These are phyloP conservation scores for Cutaneotrichosporon daszewskae DNA, from an alignment of 1,284 basidiomycete species.

Conservation along the genomic window DNA sequence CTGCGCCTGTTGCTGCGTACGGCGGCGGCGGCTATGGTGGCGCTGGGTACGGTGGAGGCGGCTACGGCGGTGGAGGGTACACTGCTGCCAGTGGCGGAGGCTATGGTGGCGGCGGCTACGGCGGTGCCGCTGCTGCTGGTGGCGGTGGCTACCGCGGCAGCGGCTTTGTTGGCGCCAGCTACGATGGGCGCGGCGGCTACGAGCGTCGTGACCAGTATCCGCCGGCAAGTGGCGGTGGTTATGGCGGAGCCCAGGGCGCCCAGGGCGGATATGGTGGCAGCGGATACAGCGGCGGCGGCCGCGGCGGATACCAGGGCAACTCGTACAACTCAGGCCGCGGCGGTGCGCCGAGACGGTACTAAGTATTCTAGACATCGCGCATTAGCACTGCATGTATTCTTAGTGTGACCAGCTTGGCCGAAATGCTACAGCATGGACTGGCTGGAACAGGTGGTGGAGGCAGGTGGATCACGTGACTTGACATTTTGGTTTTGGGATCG, in stretches of 20 bases:
- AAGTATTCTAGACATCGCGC: too few species aligned
- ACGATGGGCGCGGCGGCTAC: too few species aligned
- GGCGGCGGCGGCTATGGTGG: slow-evolving; percentile 3
- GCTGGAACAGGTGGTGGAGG: neutral
- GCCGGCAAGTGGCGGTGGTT: slow-evolving; percentile 1
- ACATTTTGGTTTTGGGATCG: neutral
- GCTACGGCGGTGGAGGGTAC: slow-evolving; percentile 47
- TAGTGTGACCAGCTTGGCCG: too few species aligned
- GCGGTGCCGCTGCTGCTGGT: slow-evolving; percentile 20
- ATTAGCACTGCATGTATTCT: too few species aligned
- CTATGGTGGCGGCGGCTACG: slow-evolving; percentile 12
- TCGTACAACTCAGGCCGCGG: neutral
- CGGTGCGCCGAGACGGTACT: neutral
- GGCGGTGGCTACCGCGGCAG: slow-evolving; percentile 21
- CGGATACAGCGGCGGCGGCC: neutral
- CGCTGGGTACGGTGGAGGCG: slow-evolving; percentile 6
- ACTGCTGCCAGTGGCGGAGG: slow-evolving; percentile 32
- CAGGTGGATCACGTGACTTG: slow-evolving; percentile 3
- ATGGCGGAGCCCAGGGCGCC: neutral
- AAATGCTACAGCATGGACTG: too few species aligned
- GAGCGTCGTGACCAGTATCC: too few species aligned
- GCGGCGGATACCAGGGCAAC: slow-evolving; percentile 2
- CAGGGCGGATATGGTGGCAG: neutral
- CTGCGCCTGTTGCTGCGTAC: slow-evolving; percentile 4
- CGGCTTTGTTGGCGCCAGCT: neutral